These are phyloP conservation scores for Myriosclerotinia duriaeana DNA, from an alignment of 2,329 filamentous ascomycete genomes.

Conservation along the genomic window DNA sequence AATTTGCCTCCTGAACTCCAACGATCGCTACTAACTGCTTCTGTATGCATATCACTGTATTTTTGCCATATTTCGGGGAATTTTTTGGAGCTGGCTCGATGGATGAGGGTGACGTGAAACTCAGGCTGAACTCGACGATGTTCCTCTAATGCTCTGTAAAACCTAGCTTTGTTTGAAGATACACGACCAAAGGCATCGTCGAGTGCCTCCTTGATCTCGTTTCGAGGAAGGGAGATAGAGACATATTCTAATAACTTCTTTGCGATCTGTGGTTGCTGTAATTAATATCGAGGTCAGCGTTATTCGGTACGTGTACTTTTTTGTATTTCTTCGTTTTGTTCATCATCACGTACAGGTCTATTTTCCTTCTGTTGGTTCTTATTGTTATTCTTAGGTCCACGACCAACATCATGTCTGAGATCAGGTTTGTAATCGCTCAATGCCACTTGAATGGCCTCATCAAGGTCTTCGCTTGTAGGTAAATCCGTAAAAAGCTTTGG, in stretches of 20 bases:
- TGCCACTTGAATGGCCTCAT: constrained; percentile 73
- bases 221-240: constrained; percentile 54
- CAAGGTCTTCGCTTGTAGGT: constrained; percentile 71
- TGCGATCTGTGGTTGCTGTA: constrained; percentile 38
- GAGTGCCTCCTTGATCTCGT: constrained; percentile 57
- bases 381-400: constrained; percentile 47
- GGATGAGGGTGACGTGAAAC: constrained; percentile 94
- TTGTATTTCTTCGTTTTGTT: neutral
- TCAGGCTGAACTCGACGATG: constrained; percentile 73
- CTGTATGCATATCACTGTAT: constrained; percentile 61
- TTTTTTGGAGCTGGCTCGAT: constrained; percentile 63
- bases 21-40: constrained; percentile 34
- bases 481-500: constrained; percentile 72
- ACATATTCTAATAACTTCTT: constrained; percentile 64
- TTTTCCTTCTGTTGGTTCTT: constrained; percentile 36
- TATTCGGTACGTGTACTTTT: constrained; percentile 1
- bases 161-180: constrained; percentile 53
- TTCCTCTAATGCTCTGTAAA: constrained; percentile 75
- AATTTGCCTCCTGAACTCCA: constrained; percentile 48
- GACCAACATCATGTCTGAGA: constrained; percentile 71
- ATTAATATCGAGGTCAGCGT: constrained; percentile 5
- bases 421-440: constrained; percentile 75
- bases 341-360: constrained; percentile 5
- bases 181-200: constrained; percentile 66
- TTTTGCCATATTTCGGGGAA: constrained; percentile 72